Percentiles rank a stretch among this genome's conserved stretches.
Evolutionary conservation across 768 basidiomycete genomes (phyloP).

Genomic region (Lactarius vividus): DNA sequence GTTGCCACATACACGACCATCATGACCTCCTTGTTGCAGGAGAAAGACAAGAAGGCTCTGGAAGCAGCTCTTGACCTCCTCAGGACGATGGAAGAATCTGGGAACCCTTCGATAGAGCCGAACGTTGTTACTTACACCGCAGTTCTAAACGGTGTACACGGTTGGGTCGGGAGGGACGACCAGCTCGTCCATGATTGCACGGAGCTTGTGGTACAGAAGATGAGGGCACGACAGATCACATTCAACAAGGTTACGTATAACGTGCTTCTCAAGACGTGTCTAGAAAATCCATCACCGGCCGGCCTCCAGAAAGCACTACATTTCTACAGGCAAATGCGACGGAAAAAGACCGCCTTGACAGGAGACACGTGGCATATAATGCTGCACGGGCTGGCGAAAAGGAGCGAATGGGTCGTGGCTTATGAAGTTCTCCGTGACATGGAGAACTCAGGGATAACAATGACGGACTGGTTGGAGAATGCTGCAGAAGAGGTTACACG

Average conservation of each 20-base stretch:
- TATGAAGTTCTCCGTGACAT: constrained; percentile 62
- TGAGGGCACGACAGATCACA: constrained; percentile 53
- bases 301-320: constrained; percentile 54
- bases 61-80: constrained; percentile 67
- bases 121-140: constrained; percentile 85
- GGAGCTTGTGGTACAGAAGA: constrained; percentile 51
- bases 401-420: constrained; percentile 60
- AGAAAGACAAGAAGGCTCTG: constrained; percentile 52
- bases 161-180: constrained; percentile 49
- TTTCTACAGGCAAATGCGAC: constrained; percentile 61
- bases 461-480: constrained; percentile 42
- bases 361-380: constrained; percentile 78
- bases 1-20: constrained; percentile 76
- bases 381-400: constrained; percentile 57
- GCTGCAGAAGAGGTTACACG: constrained; percentile 28
- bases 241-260: constrained; percentile 72
- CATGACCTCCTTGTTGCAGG: constrained; percentile 68
- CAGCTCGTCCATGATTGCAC: constrained; percentile 46
- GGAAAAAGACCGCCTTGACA: constrained; percentile 44
- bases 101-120: constrained; percentile 43
- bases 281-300: constrained; percentile 49
- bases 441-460: constrained; percentile 47
- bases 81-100: constrained; percentile 65
- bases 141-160: constrained; percentile 69
- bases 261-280: constrained; percentile 65